These are phyloP conservation scores for Penicillium desertorum DNA, from an alignment of 495 filamentous ascomycete genomes.

Conservation along the genomic window DNA sequence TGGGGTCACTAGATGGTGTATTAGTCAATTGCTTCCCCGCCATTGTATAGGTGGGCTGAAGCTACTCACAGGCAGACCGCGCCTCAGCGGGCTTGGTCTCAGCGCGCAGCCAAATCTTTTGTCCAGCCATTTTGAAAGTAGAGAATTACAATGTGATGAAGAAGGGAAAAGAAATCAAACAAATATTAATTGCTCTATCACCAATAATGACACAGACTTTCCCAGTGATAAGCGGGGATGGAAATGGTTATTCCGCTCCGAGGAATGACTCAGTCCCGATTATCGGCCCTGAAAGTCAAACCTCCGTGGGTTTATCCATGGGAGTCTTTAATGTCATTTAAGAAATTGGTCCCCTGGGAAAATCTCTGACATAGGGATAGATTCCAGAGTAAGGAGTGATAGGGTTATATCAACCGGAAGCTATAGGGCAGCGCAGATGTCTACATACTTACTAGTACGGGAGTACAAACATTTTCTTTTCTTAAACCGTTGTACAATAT, in stretches of 20 bases:
- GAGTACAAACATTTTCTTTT: background rate
- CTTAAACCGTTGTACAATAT: background rate
- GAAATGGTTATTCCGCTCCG: constrained; percentile 40
- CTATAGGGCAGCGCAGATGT: background rate
- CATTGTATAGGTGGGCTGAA: constrained; percentile 12
- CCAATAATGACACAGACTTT: constrained; percentile 36
- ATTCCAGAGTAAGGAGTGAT: background rate
- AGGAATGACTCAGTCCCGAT: constrained; percentile 34
- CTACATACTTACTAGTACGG: background rate
- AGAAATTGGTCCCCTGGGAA: background rate
- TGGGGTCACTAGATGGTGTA: constrained; percentile 51
- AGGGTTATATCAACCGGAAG: background rate
- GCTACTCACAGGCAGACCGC: constrained; percentile 46
- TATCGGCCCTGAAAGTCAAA: constrained; percentile 11
- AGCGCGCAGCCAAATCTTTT: constrained; percentile 51
- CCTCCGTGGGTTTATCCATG: background rate
- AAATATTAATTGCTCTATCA: constrained; percentile 9
- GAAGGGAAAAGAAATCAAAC: constrained; percentile 7
- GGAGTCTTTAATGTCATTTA: background rate
- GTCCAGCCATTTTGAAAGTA: constrained; percentile 37
- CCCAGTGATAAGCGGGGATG: constrained; percentile 36
- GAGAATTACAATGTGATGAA: constrained; percentile 15
- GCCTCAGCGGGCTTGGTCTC: constrained; percentile 52
- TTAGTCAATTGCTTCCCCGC: constrained; percentile 11
- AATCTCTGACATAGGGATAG: background rate